Base-by-base conservation (phyloP, 371 early-diverging fungal genomes). In the Mucor indicus region DNA sequence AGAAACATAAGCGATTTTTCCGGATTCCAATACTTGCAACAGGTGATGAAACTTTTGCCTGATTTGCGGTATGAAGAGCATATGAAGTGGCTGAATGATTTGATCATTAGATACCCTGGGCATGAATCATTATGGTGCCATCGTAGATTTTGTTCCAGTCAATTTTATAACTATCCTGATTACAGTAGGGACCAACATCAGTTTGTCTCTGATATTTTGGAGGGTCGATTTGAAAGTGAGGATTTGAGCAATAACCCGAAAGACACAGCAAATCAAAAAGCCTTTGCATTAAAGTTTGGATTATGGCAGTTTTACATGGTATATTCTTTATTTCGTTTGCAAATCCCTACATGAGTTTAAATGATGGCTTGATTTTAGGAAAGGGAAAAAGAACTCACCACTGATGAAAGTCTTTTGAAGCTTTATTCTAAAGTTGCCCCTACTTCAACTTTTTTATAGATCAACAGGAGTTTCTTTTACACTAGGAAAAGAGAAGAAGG, bases 121-220 rank as follows among this genome's bases (percentile, higher is more conserved):
- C 78, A 83, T 41, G 81, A 81, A 51, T 60, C 80, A 0, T 43
- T 81, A 17, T 83, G 84, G 84, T 76, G 67, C 31, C 81, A 83
- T 58, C 61, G 71, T 27, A 72, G 84, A 29, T 79, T 71, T 44
- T 75, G 69, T 17, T 44, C 62, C 0, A 3, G 48, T 36, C 9
- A 7, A 5, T 33, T 48, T n/a, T 44, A 37, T 38, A 22, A 37
- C 7, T n/a, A 32, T 19, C 40, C 55, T 0, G 10, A 15, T 4
- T 42, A 38, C 22, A 48, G 53, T n/a, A 4, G 19, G 7, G 17
- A 24, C 1, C 55, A 62, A 11, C 51, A 67, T 40, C 35, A 22
- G 4, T 60, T 68, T 29, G 36, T 69, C 2, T 37, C 48, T 4
- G 37, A 43, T 1, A 32, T 55, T 0, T 22, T 62, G 6, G 13